A percentile compares a stretch with the other conserved stretches of the same genome.
Evolutionary conservation across 2,329 filamentous ascomycete genomes (phyloP).

Genomic region (Ophiostoma perfectum): DNA sequence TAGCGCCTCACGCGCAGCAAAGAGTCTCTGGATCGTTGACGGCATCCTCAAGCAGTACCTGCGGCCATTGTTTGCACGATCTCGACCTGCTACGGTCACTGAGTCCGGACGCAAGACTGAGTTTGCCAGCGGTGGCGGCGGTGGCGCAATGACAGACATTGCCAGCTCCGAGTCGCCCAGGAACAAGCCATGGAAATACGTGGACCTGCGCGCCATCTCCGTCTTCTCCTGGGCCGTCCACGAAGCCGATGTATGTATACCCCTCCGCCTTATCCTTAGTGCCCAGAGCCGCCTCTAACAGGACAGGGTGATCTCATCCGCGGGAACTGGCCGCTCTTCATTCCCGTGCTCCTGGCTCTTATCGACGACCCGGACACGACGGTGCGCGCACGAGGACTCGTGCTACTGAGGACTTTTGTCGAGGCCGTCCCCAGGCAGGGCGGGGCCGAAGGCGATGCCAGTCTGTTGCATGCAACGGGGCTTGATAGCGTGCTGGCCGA

Average conservation of each 20-base stretch:
- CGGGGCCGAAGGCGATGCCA: conserved; percentile 29
- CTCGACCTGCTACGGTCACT: conserved; percentile 50
- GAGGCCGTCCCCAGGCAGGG: conserved; percentile 39
- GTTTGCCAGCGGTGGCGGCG: conserved; percentile 39
- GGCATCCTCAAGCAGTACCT: conserved; percentile 58
- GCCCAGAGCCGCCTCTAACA: conserved; percentile 17
- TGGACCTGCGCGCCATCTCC: conserved; percentile 46
- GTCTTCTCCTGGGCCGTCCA: conserved; percentile 58
- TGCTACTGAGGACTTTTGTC: conserved; percentile 51
- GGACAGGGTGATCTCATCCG: conserved; percentile 43
- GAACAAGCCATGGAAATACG: conserved; percentile 58
- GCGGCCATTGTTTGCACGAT: conserved; percentile 60
- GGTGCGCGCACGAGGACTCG: conserved; percentile 53
- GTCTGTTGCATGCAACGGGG: conserved; percentile 43
- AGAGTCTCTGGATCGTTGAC: conserved; percentile 44
- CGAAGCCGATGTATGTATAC: conserved; percentile 23
- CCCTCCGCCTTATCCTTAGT: not conserved
- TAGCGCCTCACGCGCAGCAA: not conserved
- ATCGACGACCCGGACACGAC: conserved; percentile 56
- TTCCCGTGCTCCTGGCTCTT: conserved; percentile 64
- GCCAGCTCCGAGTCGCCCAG: conserved; percentile 34
- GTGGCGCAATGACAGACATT: conserved; percentile 29
- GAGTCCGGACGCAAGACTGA: conserved; percentile 51
- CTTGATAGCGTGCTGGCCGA: conserved; percentile 64
- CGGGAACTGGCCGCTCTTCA: conserved; percentile 60